Conservation (phyloP, 352 stramenopile species). For the Globisporangium alternatum region DNA sequence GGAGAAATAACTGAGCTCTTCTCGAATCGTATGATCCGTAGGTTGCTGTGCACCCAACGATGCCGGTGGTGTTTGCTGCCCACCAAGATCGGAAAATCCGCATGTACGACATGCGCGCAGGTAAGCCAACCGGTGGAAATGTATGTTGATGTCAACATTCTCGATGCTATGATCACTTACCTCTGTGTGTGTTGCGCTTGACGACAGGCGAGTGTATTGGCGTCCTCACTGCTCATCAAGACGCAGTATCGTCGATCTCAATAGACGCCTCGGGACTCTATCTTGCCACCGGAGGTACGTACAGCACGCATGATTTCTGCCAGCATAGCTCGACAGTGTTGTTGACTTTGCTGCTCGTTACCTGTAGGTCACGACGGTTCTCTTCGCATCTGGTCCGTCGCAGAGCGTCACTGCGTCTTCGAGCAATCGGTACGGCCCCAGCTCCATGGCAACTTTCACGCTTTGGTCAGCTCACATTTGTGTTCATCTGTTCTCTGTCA, state of each 20-base stretch:
- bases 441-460: background rate
- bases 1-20: background rate
- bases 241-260: constrained; percentile 76
- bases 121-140: constrained; percentile 16
- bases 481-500: background rate
- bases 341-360: background rate
- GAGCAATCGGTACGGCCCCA: constrained; percentile 62
- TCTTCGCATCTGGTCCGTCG: constrained; percentile 78
- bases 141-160: background rate
- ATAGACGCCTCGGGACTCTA: constrained; percentile 77
- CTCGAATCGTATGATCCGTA: background rate
- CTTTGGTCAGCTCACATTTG: background rate
- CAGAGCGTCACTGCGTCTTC: constrained; percentile 83
- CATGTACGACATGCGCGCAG: constrained; percentile 85
- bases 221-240: constrained; percentile 74
- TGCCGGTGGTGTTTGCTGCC: constrained; percentile 78
- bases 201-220: constrained; percentile 68
- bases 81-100: constrained; percentile 83
- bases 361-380: constrained; percentile 74
- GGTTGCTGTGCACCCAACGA: constrained; percentile 73
- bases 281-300: constrained; percentile 63
- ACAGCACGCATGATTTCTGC: too few relatives aligned
- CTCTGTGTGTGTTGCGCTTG: background rate
- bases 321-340: background rate
- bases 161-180: background rate